Evolutionary conservation across 352 stramenopile genomes (phyloP), one percentile per base, ranked within the genome.

Genomic region (Phytophthora pistaciae): DNA sequence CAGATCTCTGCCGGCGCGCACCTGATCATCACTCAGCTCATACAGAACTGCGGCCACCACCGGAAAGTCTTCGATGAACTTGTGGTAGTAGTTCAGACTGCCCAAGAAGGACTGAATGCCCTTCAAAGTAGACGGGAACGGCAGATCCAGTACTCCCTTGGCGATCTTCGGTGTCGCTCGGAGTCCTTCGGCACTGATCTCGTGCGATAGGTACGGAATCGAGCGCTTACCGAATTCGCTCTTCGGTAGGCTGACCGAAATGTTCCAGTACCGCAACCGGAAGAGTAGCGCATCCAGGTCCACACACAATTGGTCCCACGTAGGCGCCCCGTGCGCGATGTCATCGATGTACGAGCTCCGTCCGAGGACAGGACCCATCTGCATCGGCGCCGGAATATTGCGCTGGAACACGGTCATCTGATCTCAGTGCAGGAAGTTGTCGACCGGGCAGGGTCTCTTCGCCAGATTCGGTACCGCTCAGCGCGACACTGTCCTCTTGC

Each of bases 21-120:
- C 10, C 7, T 40, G 53, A 2, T 58, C 29, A 8, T 58, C 53
- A 0, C 27, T 46, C 5, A 58, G 3, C 10, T 42, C 53, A 6
- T 58, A 58, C 5, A 58, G 21, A 0, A 58, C 27, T 0, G 53
- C 53, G 1, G 53, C 53, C 0, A 44, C 25, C 4, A 58, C 52
- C 14, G 27, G n/a, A 8, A 58, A 42, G 13, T 58, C 29, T 27
- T 58, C 27, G 16, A 58, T 58, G 3, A 58, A 58, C 53, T 58
- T 58, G 18, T 58, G 25, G 10, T 58, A 58, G 1, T 56, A 56
- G 21, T 56, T 56, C 23, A 36, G 21, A 10, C 21, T 36, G 0
- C 49, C 49, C 3, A 56, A 13, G 4, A 56, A 56, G 0, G 49
- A 56, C 23, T 56, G 49, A 0, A 36, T 21, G 5, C 21, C 49